Evolutionary conservation across 2,329 filamentous ascomycete genomes (phyloP), one percentile per base, ranked within the genome.

Genomic region (Leptosphaerulina australis): DNA sequence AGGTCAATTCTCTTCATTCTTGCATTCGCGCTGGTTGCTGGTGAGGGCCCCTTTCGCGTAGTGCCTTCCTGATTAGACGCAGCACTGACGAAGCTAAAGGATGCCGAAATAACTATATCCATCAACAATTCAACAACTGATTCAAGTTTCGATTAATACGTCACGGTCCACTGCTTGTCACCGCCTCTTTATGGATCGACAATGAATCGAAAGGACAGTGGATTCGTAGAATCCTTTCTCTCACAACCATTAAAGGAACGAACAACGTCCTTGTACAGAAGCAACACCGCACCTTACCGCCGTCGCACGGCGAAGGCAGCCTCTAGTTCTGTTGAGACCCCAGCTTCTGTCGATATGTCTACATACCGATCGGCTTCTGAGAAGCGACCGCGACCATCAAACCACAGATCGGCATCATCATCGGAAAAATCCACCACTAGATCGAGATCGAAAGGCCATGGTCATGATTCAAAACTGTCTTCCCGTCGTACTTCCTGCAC

Each of bases 171-270:
- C 44, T 39, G 40, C 40, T 20, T 52, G 47, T 48, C 50, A 56
- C 46, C 44, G 48, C 37, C 46, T 38, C 53, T 60, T 51, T 39
- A 68, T 62, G 61, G 49, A 58, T 56, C 57, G 41, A 62, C 52
- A 56, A 72, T 72, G 68, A 59, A 64, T 47, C 67, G 69, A 49
- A 58, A 58, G 39, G 68, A 72, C 53, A 71, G 68, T 53, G 68
- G 62, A 56, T 67, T 67, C 55, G 59, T 64, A 33, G 62, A 63
- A 44, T 60, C 62, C 34, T 54, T 59, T 53, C 47, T 41, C 29
- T 47, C 56, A 37, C 57, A 64, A n/a, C 35, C 45, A 21, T 31
- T 50, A 47, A 54, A 63, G 25, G 37, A 60, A 35, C 53, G 56
- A 48, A 46, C 37, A 53, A 14, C 44, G 28, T 35, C 50, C 22